Conservation (phyloP, 331 rosid genomes). For the Prunus yedoensis region DNA sequence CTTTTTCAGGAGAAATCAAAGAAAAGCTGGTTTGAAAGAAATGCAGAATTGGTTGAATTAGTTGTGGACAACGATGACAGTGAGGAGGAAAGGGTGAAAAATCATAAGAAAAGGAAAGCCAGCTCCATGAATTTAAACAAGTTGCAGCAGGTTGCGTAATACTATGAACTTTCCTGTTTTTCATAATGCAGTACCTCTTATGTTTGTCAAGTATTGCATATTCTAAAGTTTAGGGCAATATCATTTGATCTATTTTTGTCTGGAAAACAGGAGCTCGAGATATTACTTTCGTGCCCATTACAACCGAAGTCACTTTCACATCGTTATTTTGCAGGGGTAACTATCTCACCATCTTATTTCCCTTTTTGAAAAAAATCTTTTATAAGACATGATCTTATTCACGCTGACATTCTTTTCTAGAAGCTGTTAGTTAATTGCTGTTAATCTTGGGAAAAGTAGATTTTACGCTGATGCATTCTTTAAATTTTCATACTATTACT, state of each 20-base stretch:
- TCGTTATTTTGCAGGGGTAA: constrained; percentile 94
- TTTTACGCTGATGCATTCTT: too few species aligned
- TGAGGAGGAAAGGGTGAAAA: constrained; percentile 76
- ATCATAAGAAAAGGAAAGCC: constrained; percentile 59
- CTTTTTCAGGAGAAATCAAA: constrained; percentile 62
- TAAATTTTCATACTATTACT: neutral
- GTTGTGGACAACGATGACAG: constrained; percentile 59
- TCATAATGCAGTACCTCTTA: constrained; percentile 4
- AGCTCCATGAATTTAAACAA: constrained; percentile 61
- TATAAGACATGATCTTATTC: neutral
- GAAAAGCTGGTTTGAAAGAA: constrained; percentile 82
- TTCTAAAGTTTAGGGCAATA: constrained; percentile 1
- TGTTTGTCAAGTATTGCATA: neutral
- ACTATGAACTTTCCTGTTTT: neutral
- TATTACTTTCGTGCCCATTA: constrained; percentile 71
- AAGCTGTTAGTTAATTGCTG: neutral
- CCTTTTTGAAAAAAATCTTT: too few species aligned
- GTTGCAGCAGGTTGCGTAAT: constrained; percentile 60
- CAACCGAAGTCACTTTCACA: constrained; percentile 81
- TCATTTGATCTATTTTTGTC: neutral
- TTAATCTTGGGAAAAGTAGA: neutral
- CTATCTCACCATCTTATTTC: constrained; percentile 8
- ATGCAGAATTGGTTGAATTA: constrained; percentile 71
- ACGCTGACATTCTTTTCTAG: neutral
- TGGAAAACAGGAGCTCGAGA: constrained; percentile 67